Conservation (phyloP, 768 basidiomycete genomes). For the Leccinum aurantiacum region DNA sequence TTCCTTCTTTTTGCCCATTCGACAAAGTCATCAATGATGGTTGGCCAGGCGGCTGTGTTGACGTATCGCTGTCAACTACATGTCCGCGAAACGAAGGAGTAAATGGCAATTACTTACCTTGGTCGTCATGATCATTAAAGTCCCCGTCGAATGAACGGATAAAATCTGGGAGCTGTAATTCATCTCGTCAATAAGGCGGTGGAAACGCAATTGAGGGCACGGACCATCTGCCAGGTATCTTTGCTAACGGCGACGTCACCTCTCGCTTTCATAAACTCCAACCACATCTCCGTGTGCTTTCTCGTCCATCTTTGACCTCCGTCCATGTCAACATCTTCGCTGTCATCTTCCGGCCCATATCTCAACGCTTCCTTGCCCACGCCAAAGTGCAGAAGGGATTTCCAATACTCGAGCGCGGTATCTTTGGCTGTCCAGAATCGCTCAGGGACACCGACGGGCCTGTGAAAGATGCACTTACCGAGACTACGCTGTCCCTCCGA, state of each 20-base stretch:
- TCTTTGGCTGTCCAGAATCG: conserved; percentile 50
- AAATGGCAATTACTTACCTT: conserved; percentile 58
- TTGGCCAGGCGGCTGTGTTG: conserved; percentile 77
- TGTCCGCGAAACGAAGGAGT: not conserved
- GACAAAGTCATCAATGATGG: conserved; percentile 83
- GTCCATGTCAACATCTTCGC: conserved; percentile 47
- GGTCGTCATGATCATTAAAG: conserved; percentile 72
- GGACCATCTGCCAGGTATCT: conserved; percentile 86
- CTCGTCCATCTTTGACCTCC: conserved; percentile 57
- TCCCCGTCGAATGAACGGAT: conserved; percentile 69
- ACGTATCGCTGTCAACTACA: conserved; percentile 7
- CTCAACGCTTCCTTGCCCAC: conserved; percentile 64
- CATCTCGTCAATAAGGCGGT: conserved; percentile 7
- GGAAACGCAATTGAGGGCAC: conserved; percentile 20
- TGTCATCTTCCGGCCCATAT: conserved; percentile 41
- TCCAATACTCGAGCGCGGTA: conserved; percentile 76
- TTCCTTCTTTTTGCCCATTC: conserved; percentile 52
- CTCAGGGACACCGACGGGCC: conserved; percentile 1
- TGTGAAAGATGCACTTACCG: conserved; percentile 41
- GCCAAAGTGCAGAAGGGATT: conserved; percentile 71
- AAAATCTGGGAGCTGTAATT: conserved; percentile 71
- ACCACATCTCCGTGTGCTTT: conserved; percentile 71
- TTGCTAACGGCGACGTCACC: conserved; percentile 79
- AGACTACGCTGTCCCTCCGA: conserved; percentile 78
- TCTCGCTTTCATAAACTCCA: conserved; percentile 65